Evolutionary conservation across 768 basidiomycete genomes (phyloP).

Genomic region (Suillus cothurnatus): DNA sequence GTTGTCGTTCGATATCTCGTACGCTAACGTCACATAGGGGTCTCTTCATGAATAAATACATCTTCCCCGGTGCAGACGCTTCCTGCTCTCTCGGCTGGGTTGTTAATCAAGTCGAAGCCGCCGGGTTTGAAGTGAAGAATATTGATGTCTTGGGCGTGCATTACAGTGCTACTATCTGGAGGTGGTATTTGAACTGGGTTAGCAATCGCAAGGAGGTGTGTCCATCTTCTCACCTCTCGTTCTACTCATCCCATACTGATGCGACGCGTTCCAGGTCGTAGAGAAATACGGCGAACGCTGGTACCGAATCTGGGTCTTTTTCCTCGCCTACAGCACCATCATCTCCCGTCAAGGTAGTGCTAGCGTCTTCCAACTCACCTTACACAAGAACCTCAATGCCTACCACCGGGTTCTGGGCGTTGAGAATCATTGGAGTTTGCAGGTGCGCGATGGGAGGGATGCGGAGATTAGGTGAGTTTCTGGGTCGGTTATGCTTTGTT

Average conservation of each 20-base stretch:
- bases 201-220: conserved; percentile 82
- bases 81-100: conserved; percentile 97
- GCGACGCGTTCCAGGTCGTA: conserved; percentile 21
- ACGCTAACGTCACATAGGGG: conserved; percentile 55
- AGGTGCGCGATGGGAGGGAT: conserved; percentile 44
- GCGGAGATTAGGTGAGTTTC: neutral
- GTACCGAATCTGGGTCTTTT: conserved; percentile 97
- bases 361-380: conserved; percentile 94
- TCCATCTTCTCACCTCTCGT: neutral
- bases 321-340: conserved; percentile 93
- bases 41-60: conserved; percentile 96
- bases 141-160: conserved; percentile 97
- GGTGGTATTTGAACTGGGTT: conserved; percentile 99
- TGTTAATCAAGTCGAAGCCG: conserved; percentile 80
- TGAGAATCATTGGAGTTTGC: conserved; percentile 77
- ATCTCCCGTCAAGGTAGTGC: conserved; percentile 84
- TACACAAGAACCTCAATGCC: conserved; percentile 97
- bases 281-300: conserved; percentile 37
- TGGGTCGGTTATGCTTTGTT: neutral
- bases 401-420: conserved; percentile 91
- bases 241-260: neutral
- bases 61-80: conserved; percentile 99
- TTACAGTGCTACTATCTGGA: conserved; percentile 87
- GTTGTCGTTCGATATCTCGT: neutral
- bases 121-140: conserved; percentile 96